A percentile compares a stretch with the other conserved stretches of the same genome.
Conservation (phyloP, 768 basidiomycete species). For the Russula lepida region DNA sequence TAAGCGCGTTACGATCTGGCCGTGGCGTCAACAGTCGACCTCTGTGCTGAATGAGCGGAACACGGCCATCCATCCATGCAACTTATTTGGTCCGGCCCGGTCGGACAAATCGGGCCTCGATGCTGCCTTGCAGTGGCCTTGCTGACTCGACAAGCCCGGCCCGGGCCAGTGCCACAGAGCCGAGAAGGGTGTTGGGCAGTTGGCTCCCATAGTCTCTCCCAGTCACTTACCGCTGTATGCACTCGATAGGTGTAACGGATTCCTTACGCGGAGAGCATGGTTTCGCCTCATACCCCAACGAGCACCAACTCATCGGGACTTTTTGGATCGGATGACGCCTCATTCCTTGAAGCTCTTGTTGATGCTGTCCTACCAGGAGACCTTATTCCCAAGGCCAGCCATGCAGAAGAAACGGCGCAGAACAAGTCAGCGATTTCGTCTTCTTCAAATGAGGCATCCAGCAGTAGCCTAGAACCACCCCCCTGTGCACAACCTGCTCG, state of each 20-base stretch:
- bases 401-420: not conserved
- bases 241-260: not conserved
- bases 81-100: not conserved
- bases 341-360: conserved; percentile 43
- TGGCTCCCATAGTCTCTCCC: not conserved
- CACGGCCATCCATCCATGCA: not conserved
- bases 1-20: conserved; percentile 1
- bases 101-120: not conserved
- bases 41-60: not conserved
- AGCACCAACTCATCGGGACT: conserved; percentile 41
- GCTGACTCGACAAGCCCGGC: not conserved
- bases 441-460: not conserved
- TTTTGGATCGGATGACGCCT: conserved; percentile 46
- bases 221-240: no score
- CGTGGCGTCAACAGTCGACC: not conserved
- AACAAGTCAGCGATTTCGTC: conserved; percentile 3
- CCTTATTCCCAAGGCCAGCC: conserved; percentile 10
- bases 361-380: conserved; percentile 43
- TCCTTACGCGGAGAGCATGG: conserved; percentile 8
- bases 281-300: conserved; percentile 8
- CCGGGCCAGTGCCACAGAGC: not conserved
- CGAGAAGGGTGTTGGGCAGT: no score
- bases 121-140: no score
- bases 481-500: conserved; percentile 35
- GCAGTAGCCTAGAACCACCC: conserved; percentile 30